These are phyloP conservation scores for Cryptococcus sp. DNA, from an alignment of 1,284 basidiomycete species.

Conservation along the genomic window DNA sequence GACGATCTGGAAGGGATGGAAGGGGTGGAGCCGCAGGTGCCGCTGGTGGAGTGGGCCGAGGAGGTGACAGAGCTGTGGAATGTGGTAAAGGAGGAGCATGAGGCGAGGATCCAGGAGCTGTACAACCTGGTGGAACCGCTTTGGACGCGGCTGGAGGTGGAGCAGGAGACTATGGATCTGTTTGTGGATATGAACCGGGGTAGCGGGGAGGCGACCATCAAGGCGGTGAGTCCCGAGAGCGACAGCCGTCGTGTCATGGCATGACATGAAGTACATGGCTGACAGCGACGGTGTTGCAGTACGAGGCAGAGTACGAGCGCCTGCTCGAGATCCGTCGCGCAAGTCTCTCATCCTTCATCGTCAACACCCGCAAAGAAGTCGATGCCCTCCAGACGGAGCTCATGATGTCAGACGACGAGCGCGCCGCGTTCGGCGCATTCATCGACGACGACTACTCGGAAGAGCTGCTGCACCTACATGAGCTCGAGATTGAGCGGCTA, in stretches of 20 bases:
- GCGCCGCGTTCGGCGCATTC: conserved; percentile 73
- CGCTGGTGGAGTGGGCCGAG: conserved; percentile 40
- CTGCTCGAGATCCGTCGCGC: conserved; percentile 86
- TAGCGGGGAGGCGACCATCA: conserved; percentile 38
- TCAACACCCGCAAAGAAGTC: conserved; percentile 78
- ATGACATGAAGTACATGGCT: neutral
- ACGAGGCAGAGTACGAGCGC: conserved; percentile 83
- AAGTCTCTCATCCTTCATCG: conserved; percentile 81
- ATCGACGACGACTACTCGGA: conserved; percentile 86
- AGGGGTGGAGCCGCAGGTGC: conserved; percentile 44
- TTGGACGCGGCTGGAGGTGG: conserved; percentile 41
- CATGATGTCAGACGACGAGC: conserved; percentile 78
- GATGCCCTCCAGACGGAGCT: conserved; percentile 77
- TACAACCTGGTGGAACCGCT: conserved; percentile 48
- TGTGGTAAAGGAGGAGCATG: conserved; percentile 33
- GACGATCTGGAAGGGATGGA: conserved; percentile 35
- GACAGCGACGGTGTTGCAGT: conserved; percentile 48
- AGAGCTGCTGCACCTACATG: conserved; percentile 80
- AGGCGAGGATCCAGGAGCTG: conserved; percentile 42
- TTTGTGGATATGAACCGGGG: conserved; percentile 49
- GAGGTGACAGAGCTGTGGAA: conserved; percentile 41
- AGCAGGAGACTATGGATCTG: conserved; percentile 41
- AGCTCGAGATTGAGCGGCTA: conserved; percentile 76
- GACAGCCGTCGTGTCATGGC: neutral
- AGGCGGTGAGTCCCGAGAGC: conserved; percentile 39